Base-by-base conservation (phyloP, 768 basidiomycete genomes). In the Lactarius evosmus region DNA sequence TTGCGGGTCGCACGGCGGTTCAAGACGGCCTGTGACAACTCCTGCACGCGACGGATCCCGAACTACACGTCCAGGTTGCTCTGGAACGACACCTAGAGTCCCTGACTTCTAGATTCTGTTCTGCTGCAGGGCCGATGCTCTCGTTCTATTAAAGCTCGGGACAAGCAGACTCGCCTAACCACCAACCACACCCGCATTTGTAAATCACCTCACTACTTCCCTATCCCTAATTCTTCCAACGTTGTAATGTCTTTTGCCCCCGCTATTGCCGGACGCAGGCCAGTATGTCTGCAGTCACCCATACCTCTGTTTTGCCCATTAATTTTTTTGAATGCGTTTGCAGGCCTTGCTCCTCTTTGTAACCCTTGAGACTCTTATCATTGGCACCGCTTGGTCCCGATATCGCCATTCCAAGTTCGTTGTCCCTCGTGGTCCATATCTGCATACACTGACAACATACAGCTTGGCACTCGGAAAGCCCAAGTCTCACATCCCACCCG, bases 281-380 rank as follows among this genome's bases (percentile, higher is more conserved):
- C 70, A 14, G 72, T 71, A 58, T 63, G 70, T 66, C n/a, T 12
- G 36, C 16, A 33, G 17, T 27, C 41, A 22, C 50, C 2, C 7
- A 49, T 25, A 22, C 41, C 22, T 27, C 22, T 22, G 22, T 22
- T 25, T 49, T 49, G 4, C 25, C 19, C 9, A 29, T 60, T 14
- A 41, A 44, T 22, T 25, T 19, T 0, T 32, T 12, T 54, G 54
- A 22, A 12, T 55, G 14, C 22, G 12, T 12, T 12, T 27, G 4
- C 56, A 73, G 71, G 66, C 71, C 34, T 56, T 74, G 40, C 27
- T 70, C 49, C 69, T 74, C 56, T 74, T 71, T 55, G 65, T 46
- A 17, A 63, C 67, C 25, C 32, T 72, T 17, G 70, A 73, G 54
- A 61, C 69, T 30, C 69, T 67, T 14, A 40, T 72, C 50, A 65